Evolutionary conservation across 805 yeast genomes (phyloP).

Genomic region (Candida tallmaniae): DNA sequence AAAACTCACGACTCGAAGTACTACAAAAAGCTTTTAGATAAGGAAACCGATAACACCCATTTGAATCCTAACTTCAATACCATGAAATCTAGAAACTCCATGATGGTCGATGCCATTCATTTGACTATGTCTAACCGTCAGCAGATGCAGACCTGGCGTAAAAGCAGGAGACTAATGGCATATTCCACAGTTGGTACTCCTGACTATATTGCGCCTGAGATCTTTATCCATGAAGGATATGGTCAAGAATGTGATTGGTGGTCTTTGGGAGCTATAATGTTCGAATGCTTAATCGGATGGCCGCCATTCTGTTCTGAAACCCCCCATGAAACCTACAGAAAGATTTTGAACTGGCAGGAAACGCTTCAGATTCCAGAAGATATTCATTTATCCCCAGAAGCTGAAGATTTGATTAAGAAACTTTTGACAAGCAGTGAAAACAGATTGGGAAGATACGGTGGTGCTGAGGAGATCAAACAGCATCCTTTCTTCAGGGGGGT

Average conservation of each 20-base stretch:
- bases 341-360: conserved; percentile 88
- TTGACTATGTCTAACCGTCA: conserved; percentile 92
- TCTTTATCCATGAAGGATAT: conserved; percentile 87
- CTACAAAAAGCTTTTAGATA: conserved; percentile 74
- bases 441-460: conserved; percentile 83
- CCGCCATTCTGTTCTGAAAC: conserved; percentile 96
- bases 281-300: conserved; percentile 94
- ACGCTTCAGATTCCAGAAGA: conserved; percentile 87
- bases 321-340: conserved; percentile 89
- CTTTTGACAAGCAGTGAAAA: conserved; percentile 74
- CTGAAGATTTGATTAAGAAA: conserved; percentile 78
- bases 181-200: conserved; percentile 97
- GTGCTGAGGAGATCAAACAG: conserved; percentile 83
- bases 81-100: conserved; percentile 58
- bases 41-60: conserved; percentile 29
- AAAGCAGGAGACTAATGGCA: conserved; percentile 87
- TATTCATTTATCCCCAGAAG: conserved; percentile 81
- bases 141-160: conserved; percentile 95
- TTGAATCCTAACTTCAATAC: conserved; percentile 8
- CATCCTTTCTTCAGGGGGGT: conserved; percentile 97
- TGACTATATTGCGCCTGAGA: conserved; percentile 94
- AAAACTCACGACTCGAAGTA: conserved; percentile 89
- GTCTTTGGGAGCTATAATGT: conserved; percentile 96
- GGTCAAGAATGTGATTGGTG: conserved; percentile 99
- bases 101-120: conserved; percentile 91